These are phyloP conservation scores for Phytophthora sp. DNA, from an alignment of 352 stramenopile species.

Conservation along the genomic window DNA sequence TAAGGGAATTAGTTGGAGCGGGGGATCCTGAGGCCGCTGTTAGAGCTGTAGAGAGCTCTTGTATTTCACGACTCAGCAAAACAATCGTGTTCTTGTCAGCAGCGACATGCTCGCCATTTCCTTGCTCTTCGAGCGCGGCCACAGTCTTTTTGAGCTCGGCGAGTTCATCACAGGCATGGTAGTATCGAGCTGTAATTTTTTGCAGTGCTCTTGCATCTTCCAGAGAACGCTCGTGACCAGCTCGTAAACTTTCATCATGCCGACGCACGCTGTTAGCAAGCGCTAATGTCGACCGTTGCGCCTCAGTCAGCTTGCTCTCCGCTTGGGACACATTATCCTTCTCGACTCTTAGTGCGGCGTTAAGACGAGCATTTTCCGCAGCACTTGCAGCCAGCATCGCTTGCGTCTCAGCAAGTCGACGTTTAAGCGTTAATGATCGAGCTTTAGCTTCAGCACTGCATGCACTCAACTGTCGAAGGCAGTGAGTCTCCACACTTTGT, in stretches of 20 bases:
- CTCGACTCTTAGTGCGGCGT: conserved; percentile 33
- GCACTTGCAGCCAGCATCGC: conserved; percentile 54
- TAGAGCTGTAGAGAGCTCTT: conserved; percentile 46
- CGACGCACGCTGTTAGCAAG: conserved; percentile 71
- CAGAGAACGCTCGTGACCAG: conserved; percentile 56
- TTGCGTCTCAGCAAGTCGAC: conserved; percentile 63
- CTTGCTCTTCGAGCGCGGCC: conserved; percentile 68
- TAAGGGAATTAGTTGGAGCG: background rate
- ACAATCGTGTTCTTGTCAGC: conserved; percentile 73
- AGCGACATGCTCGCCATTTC: conserved; percentile 66
- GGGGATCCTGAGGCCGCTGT: background rate
- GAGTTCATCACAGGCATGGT: conserved; percentile 75
- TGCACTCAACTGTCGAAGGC: conserved; percentile 58
- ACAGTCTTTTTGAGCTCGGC: conserved; percentile 74
- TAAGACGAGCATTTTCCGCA: conserved; percentile 45
- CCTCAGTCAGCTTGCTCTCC: conserved; percentile 44
- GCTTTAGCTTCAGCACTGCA: conserved; percentile 50
- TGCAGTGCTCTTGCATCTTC: conserved; percentile 57
- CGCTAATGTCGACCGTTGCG: conserved; percentile 57
- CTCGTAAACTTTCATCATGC: conserved; percentile 78
- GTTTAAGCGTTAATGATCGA: conserved; percentile 42
- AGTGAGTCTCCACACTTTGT: conserved; percentile 66
- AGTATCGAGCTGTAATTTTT: conserved; percentile 66
- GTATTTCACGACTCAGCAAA: conserved; percentile 60
- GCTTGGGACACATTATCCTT: conserved; percentile 32